phyloP scores from a whole-genome alignment of 768 basidiomycete species.

The Chiua virens region DNA sequence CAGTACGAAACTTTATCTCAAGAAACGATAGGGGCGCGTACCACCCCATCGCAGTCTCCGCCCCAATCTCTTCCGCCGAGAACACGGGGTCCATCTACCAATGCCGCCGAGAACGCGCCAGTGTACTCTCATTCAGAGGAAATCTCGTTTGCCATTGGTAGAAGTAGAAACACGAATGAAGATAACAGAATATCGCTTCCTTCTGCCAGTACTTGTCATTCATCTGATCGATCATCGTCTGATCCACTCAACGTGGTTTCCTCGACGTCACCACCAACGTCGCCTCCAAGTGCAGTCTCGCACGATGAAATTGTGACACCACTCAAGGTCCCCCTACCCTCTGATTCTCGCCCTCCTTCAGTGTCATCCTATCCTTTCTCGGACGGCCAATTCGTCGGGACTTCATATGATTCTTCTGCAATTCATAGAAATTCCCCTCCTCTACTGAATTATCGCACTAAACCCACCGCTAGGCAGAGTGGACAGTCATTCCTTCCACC shows the following conservation, averaged over 20 bases:
- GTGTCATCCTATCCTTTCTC: background rate
- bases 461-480: constrained; percentile 1
- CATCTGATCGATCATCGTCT: background rate
- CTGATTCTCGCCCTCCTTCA: background rate
- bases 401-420: background rate
- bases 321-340: background rate
- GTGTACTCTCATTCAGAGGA: background rate
- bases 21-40: background rate
- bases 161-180: background rate
- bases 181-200: background rate
- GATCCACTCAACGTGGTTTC: background rate
- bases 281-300: background rate
- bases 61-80: background rate
- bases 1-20: background rate
- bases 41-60: background rate
- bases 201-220: background rate
- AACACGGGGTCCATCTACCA: background rate
- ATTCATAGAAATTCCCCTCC: constrained; percentile 1
- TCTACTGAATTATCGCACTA: constrained; percentile 5
- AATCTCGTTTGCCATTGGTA: background rate
- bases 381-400: background rate
- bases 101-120: background rate
- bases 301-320: background rate
- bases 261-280: background rate
- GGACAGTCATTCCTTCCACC: background rate